Conservation (phyloP, 495 filamentous ascomycete species). For the Talaromyces thailandensis region DNA sequence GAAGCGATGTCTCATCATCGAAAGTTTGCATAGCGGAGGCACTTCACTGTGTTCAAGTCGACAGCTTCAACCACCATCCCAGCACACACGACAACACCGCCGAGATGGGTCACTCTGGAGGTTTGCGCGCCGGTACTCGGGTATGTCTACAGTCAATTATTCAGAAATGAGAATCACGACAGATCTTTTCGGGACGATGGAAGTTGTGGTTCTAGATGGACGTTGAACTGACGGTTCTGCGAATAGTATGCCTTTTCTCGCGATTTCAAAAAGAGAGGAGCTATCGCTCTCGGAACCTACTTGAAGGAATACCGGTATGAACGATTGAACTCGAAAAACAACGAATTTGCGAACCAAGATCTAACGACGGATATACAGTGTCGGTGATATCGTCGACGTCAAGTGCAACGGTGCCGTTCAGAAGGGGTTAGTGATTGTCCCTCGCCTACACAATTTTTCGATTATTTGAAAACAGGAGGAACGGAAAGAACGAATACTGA, state of each 20-base stretch:
- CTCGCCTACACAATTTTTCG: background rate
- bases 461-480: background rate
- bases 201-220: background rate
- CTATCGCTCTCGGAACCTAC: conserved; percentile 85
- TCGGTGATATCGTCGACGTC: conserved; percentile 96
- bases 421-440: conserved; percentile 69
- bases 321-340: conserved; percentile 9
- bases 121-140: conserved; percentile 91
- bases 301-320: conserved; percentile 79
- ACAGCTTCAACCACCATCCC: conserved; percentile 29
- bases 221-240: conserved; percentile 17
- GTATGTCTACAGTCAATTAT: conserved; percentile 33
- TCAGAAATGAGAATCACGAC: background rate
- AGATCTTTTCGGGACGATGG: background rate
- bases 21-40: conserved; percentile 17
- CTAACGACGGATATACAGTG: conserved; percentile 44
- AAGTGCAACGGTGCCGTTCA: conserved; percentile 96
- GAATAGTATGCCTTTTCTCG: conserved; percentile 81
- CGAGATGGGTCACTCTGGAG: conserved; percentile 92
- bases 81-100: conserved; percentile 35
- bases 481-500: background rate
- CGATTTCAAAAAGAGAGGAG: conserved; percentile 86
- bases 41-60: conserved; percentile 25
- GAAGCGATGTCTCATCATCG: conserved; percentile 11
- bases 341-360: conserved; percentile 11